These are phyloP conservation scores for Saccharomycopsis sp. DNA, from an alignment of 805 yeast species.

Conservation along the genomic window DNA sequence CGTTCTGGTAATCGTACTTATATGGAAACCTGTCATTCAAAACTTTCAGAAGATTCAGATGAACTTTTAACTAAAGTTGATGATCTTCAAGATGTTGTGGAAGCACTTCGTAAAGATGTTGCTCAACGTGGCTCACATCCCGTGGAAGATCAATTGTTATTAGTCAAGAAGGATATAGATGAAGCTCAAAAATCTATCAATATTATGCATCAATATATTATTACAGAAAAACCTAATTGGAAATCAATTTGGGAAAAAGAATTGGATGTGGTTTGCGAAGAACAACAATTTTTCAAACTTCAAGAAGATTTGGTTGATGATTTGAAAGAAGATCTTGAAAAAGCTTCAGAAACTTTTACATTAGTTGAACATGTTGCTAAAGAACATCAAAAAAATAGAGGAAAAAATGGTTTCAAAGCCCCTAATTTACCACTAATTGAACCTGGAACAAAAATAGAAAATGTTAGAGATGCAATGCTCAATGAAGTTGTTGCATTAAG, in stretches of 20 bases:
- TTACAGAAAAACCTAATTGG: slow-evolving; percentile 74
- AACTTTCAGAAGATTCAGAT: slow-evolving; percentile 71
- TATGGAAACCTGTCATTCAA: slow-evolving; percentile 66
- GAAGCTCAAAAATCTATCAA: slow-evolving; percentile 44
- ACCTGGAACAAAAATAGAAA: slow-evolving; percentile 52
- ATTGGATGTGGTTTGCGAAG: slow-evolving; percentile 82
- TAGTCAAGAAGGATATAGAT: slow-evolving; percentile 53
- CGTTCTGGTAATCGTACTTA: slow-evolving; percentile 34
- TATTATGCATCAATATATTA: slow-evolving; percentile 49
- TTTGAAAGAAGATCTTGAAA: slow-evolving; percentile 67
- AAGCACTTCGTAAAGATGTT: slow-evolving; percentile 80
- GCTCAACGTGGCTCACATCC: slow-evolving; percentile 86
- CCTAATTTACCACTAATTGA: slow-evolving; percentile 37
- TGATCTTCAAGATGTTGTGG: slow-evolving; percentile 86
- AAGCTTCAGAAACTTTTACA: slow-evolving; percentile 71
- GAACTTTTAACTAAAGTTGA: slow-evolving; percentile 68
- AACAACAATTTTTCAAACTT: slow-evolving; percentile 81
- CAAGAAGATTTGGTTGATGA: slow-evolving; percentile 82
- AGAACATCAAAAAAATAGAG: slow-evolving; percentile 47
- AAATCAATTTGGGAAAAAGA: slow-evolving; percentile 87
- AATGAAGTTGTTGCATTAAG: slow-evolving; percentile 66
- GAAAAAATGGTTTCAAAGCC: slow-evolving; percentile 23
- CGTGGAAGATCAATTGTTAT: slow-evolving; percentile 56
- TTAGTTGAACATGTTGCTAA: slow-evolving; percentile 73
- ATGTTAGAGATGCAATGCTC: slow-evolving; percentile 66